Percentiles rank a stretch among this genome's conserved stretches.
phyloP scores from a whole-genome alignment of 352 stramenopile genomes.

The Globisporangium alternatum region DNA sequence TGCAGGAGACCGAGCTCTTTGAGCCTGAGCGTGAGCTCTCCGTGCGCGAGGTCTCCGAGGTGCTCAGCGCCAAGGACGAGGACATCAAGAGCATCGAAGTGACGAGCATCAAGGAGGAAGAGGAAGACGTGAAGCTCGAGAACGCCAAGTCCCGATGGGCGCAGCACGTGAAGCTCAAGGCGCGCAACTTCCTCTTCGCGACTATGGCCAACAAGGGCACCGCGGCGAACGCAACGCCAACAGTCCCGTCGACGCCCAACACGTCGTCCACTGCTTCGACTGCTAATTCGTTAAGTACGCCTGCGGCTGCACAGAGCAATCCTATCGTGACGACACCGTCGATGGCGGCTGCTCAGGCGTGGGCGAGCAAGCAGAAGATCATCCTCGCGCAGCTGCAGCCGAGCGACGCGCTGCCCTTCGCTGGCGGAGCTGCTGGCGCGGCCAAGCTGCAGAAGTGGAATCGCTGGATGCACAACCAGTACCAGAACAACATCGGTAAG shows the following conservation, averaged over 20 bases:
- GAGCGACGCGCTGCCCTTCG: constrained; percentile 21
- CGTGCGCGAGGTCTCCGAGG: constrained; percentile 65
- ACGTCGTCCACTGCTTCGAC: neutral
- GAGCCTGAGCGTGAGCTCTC: constrained; percentile 79
- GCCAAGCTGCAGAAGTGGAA: constrained; percentile 87
- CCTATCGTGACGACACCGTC: constrained; percentile 30
- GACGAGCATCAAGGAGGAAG: constrained; percentile 84
- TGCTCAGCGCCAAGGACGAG: constrained; percentile 60
- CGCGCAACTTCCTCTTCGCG: constrained; percentile 69
- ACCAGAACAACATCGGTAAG: constrained; percentile 70
- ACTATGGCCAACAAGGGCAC: constrained; percentile 40
- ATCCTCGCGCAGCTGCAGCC: constrained; percentile 55
- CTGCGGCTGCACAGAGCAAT: constrained; percentile 5
- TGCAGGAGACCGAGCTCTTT: constrained; percentile 82
- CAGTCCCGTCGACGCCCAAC: constrained; percentile 10
- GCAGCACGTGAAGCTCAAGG: constrained; percentile 84
- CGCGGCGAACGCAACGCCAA: neutral
- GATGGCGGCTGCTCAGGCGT: constrained; percentile 54
- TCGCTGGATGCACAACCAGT: constrained; percentile 71
- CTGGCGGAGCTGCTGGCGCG: constrained; percentile 26
- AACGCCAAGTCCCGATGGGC: constrained; percentile 82
- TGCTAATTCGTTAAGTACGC: neutral
- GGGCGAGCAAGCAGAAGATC: constrained; percentile 73
- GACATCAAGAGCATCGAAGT: constrained; percentile 70
- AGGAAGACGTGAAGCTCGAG: constrained; percentile 79